Percentiles rank a stretch among this genome's conserved stretches.
phyloP scores from a whole-genome alignment of 768 basidiomycete species.

The Leccinellum luteum region DNA sequence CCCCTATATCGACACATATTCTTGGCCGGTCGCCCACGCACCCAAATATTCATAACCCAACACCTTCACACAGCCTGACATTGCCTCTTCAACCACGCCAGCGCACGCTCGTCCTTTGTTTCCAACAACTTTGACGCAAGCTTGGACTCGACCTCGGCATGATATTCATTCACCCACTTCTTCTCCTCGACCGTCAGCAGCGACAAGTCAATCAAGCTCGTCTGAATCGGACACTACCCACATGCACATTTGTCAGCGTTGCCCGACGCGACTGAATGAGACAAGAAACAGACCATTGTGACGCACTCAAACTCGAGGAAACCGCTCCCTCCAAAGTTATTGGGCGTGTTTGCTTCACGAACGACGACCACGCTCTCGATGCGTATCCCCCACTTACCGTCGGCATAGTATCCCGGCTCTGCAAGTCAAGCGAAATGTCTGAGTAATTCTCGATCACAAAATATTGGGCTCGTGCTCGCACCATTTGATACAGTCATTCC shows the following conservation, averaged over 20 bases:
- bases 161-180: conserved; percentile 83
- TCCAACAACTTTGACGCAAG: conserved; percentile 53
- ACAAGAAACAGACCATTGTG: conserved; percentile 65
- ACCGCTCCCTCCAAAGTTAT: conserved; percentile 78
- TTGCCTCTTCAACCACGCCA: conserved; percentile 22
- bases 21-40: background rate
- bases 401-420: conserved; percentile 92
- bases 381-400: conserved; percentile 88
- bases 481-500: conserved; percentile 92
- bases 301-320: conserved; percentile 84
- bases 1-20: background rate
- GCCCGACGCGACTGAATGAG: background rate
- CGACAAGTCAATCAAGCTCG: conserved; percentile 65
- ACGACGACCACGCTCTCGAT: conserved; percentile 90
- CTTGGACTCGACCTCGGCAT: conserved; percentile 59
- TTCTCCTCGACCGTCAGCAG: conserved; percentile 69
- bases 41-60: background rate
- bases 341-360: conserved; percentile 62
- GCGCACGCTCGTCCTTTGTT: conserved; percentile 29
- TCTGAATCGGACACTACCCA: conserved; percentile 78
- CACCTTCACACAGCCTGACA: conserved; percentile 14
- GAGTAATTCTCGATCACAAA: background rate
- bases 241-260: background rate
- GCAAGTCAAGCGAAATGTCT: background rate
- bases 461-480: conserved; percentile 16